phyloP scores from a whole-genome alignment of 1,284 basidiomycete species.

The Fomitiporia mediterranea region DNA sequence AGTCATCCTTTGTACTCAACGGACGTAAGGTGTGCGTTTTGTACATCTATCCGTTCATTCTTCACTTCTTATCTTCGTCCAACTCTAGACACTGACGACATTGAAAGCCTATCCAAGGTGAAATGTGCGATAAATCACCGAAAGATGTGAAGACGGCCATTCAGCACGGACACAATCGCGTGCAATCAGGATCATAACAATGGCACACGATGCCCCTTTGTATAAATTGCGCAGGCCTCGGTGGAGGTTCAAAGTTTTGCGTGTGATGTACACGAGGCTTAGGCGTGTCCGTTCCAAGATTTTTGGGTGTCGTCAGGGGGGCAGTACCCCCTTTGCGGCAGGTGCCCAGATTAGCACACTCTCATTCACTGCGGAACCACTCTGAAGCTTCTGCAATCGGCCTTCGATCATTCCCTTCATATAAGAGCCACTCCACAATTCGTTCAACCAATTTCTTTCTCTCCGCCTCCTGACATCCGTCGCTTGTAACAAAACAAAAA shows the following conservation, averaged over 20 bases:
- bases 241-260: background rate
- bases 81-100: background rate
- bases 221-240: background rate
- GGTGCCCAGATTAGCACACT: conserved; percentile 3
- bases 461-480: background rate
- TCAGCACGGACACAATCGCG: background rate
- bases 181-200: background rate
- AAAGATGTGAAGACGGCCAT: background rate
- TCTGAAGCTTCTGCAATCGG: background rate
- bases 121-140: background rate
- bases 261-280: conserved; percentile 7
- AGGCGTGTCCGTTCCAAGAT: conserved; percentile 10
- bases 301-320: conserved; percentile 19
- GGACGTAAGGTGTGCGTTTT: background rate
- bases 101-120: background rate
- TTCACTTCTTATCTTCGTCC: background rate
- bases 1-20: background rate
- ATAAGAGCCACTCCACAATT: conserved; percentile 2
- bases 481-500: conserved; percentile 2
- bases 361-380: background rate
- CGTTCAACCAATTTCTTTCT: conserved; percentile 1
- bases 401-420: conserved; percentile 8
- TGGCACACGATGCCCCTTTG: conserved; percentile 3
- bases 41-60: background rate
- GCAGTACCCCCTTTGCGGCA: conserved; percentile 8